phyloP scores from a whole-genome alignment of 352 stramenopile species.

The Globisporangium nunn region DNA sequence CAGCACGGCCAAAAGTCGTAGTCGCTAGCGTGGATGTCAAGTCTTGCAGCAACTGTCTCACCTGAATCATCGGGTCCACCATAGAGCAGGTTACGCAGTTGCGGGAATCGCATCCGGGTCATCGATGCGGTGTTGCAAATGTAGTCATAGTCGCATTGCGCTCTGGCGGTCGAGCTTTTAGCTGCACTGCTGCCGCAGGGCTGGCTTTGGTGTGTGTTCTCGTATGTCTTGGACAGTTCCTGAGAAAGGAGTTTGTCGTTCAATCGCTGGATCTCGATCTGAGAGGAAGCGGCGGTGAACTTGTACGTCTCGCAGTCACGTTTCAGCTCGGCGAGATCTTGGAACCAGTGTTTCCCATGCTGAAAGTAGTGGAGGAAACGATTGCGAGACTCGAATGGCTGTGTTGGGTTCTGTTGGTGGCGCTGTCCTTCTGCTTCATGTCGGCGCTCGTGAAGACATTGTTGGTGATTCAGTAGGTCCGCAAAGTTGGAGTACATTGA shows the following conservation, averaged over 20 bases:
- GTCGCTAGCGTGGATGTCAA: conserved; percentile 25
- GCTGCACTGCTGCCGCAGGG: background rate
- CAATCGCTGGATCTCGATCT: conserved; percentile 32
- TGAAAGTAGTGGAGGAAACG: conserved; percentile 42
- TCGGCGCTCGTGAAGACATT: background rate
- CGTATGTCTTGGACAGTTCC: conserved; percentile 15
- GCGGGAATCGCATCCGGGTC: conserved; percentile 9
- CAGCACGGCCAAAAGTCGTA: conserved; percentile 37
- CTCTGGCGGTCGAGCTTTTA: background rate
- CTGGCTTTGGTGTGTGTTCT: conserved; percentile 4
- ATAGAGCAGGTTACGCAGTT: conserved; percentile 23
- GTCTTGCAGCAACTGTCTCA: background rate
- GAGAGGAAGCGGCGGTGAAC: conserved; percentile 13
- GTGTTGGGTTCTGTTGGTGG: background rate
- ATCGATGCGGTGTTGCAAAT: background rate
- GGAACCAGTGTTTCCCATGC: conserved; percentile 40
- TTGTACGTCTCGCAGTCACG: conserved; percentile 15
- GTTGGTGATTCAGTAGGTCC: conserved; percentile 12
- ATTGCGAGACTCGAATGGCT: conserved; percentile 4
- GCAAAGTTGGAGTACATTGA: conserved; percentile 37
- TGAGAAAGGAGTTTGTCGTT: conserved; percentile 37
- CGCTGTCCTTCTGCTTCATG: background rate
- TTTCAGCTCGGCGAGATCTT: conserved; percentile 25
- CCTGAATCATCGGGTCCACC: conserved; percentile 5
- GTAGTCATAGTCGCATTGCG: background rate